Conservation (phyloP, 768 basidiomycete genomes). For the Boletus patriciae region DNA sequence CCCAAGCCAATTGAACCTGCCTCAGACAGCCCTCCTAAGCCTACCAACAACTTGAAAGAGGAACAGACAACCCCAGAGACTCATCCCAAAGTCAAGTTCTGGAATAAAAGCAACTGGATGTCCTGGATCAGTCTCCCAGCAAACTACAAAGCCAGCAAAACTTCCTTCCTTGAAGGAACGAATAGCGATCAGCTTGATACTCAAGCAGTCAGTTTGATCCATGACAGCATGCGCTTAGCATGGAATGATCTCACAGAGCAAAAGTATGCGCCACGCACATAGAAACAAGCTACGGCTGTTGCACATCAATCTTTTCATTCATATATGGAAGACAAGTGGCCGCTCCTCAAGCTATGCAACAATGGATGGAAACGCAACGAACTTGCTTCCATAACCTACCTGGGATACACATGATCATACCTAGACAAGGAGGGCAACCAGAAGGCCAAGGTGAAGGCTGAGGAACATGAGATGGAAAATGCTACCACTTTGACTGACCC, state of each 20-base stretch:
- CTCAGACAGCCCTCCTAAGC: neutral
- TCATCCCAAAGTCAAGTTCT: neutral
- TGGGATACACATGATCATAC: neutral
- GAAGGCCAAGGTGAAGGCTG: neutral
- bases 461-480: too few relatives aligned
- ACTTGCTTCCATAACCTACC: neutral
- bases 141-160: neutral
- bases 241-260: constrained; percentile 2
- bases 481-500: too few relatives aligned
- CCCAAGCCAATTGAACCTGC: neutral
- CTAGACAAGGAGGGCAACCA: neutral
- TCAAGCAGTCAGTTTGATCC: neutral
- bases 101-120: neutral
- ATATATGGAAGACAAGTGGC: constrained; percentile 1
- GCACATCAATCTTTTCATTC: neutral
- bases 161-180: neutral
- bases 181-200: neutral
- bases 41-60: neutral
- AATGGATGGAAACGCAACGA: constrained; percentile 7
- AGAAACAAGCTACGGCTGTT: constrained; percentile 1
- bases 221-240: neutral
- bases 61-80: neutral
- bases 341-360: neutral
- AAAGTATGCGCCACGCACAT: neutral
- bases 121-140: too few relatives aligned